A percentile compares a stretch with the other conserved stretches of the same genome.
phyloP scores from a whole-genome alignment of 2,329 filamentous ascomycete species.

The Arthrobotrys entomopaga region DNA sequence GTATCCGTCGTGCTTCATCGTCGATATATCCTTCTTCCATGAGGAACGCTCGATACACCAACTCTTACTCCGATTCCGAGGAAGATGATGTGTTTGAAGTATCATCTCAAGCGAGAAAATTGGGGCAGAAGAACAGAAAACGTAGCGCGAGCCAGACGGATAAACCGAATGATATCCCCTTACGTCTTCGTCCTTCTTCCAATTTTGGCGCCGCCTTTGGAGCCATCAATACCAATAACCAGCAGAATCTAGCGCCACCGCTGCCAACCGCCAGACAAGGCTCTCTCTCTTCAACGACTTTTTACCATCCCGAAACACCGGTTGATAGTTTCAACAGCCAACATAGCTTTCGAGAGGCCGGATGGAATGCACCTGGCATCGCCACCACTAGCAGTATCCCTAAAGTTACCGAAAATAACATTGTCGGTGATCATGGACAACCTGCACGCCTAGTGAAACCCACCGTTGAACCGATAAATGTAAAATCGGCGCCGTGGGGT shows the following conservation, averaged over 20 bases:
- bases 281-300: slow-evolving; percentile 33
- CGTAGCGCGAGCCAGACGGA: slow-evolving; percentile 38
- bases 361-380: slow-evolving; percentile 10
- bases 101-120: not conserved
- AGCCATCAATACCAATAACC: slow-evolving; percentile 17
- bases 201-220: slow-evolving; percentile 49
- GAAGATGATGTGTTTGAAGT: slow-evolving; percentile 34
- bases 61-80: slow-evolving; percentile 35
- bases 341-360: slow-evolving; percentile 44
- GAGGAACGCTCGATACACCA: slow-evolving; percentile 28
- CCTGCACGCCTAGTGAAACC: slow-evolving; percentile 34
- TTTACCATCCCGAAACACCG: slow-evolving; percentile 53
- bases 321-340: slow-evolving; percentile 51
- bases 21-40: slow-evolving; percentile 39
- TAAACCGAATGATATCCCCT: slow-evolving; percentile 39
- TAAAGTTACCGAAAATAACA: slow-evolving; percentile 33
- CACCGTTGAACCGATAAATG: slow-evolving; percentile 30
- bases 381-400: slow-evolving; percentile 9
- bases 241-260: slow-evolving; percentile 36
- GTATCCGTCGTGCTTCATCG: slow-evolving; percentile 39
- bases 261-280: slow-evolving; percentile 28
- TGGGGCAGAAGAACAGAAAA: slow-evolving; percentile 15
- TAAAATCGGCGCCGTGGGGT: slow-evolving; percentile 50
- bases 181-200: slow-evolving; percentile 40
- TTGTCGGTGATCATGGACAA: slow-evolving; percentile 29